These are phyloP conservation scores for Triadica sebifera DNA, from an alignment of 345 rosid genomes.

Conservation along the genomic window DNA sequence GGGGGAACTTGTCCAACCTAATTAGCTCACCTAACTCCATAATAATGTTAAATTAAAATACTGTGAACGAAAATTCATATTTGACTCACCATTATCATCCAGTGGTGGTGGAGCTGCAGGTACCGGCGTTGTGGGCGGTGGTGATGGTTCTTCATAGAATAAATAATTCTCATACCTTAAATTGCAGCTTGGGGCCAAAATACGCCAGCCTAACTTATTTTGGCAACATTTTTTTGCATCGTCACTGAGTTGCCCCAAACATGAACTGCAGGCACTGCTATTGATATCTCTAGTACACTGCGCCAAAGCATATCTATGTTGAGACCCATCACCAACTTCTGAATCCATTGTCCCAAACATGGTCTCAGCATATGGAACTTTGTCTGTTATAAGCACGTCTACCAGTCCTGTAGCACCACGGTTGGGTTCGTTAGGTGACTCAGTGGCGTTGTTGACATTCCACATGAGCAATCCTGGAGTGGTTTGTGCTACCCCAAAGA, in stretches of 20 bases:
- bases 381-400: not conserved
- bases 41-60: too few species aligned
- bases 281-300: slow-evolving; percentile 42
- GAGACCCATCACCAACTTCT: not conserved
- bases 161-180: slow-evolving; percentile 25
- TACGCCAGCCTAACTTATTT: slow-evolving; percentile 30
- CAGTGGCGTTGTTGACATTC: slow-evolving; percentile 13
- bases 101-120: slow-evolving; percentile 14
- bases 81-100: slow-evolving; percentile 22
- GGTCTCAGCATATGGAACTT: not conserved
- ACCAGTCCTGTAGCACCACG: slow-evolving; percentile 14
- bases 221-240: slow-evolving; percentile 17
- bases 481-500: slow-evolving; percentile 1
- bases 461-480: not conserved
- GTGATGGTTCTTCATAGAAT: slow-evolving; percentile 13
- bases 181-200: slow-evolving; percentile 35
- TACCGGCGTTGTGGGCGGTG: slow-evolving; percentile 1
- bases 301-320: slow-evolving; percentile 26
- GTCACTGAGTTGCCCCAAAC: slow-evolving; percentile 6
- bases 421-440: slow-evolving; percentile 10
- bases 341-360: slow-evolving; percentile 15
- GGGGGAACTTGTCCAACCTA: too few species aligned
- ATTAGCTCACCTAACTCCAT: too few species aligned
- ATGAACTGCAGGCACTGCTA: slow-evolving; percentile 11
- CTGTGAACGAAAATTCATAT: not conserved